Base-by-base conservation (phyloP, 495 filamentous ascomycete species). In the Trichocladium uniseriatum region DNA sequence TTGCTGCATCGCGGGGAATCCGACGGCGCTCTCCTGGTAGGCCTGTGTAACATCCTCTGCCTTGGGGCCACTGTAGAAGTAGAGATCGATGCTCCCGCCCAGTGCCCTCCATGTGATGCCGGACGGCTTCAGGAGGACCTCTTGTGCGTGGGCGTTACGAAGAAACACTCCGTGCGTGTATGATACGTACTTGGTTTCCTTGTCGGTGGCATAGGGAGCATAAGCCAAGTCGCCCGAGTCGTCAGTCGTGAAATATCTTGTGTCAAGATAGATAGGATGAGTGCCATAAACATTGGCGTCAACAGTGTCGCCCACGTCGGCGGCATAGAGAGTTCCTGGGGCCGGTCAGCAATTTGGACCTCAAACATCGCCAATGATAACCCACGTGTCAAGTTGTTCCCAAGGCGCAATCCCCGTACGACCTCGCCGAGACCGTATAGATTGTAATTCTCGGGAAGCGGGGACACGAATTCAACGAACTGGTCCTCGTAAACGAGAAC, bases 381-480 rank as follows among this genome's bases (percentile, higher is more conserved):
- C 20, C 79, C 85, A 46, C 88, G 78, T 1, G 80, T 88, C 53
- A 88, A 77, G 59, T 89, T 84, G 32, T 79, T 79, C 0, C 79
- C 85, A 34, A 92, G 72, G 35, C 78, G 75, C 43, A 94, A 77
- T 19, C 79, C 71, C 51, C 91, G 86, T 7, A 79, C 83, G 39
- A 85, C 80, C 64, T 95, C 89, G 13, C 89, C 89, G 8, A 95
- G 69, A 3, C 89, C 89, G 56, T 94, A 94, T 6, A 95, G 66
- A 51, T 87, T 81, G 11, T 88, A 87, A 40, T 81, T 72, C 20
- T 81, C 70, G 1, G 86, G 88, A 6, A 92, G 70, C 50, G 73
- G 67, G 7, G 85, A 89, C 13, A 74, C 77, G 29, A 95, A 77
- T 13, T 86, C 81, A 37, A 92, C 69, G 58, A 89, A 95, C 65